Base-by-base conservation (phyloP, 1,139 yeast species). In the Taphrina populina region DNA sequence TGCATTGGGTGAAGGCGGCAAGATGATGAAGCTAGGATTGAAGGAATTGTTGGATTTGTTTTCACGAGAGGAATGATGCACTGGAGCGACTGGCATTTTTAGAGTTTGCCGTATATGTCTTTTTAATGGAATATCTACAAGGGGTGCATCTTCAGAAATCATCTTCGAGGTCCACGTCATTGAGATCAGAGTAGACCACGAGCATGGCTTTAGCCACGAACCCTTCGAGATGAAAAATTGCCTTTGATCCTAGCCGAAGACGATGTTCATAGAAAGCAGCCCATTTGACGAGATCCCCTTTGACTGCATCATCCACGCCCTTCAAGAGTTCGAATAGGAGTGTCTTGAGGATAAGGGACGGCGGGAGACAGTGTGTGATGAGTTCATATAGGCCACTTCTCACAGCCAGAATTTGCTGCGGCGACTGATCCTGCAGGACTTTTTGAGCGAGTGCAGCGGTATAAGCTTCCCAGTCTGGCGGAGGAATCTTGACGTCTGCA, bases 151-250 rank as follows among this genome's bases (percentile, higher is more conserved):
- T n/a, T 30, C 20, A 43, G 29, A 43, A 43, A 20, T 43, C 47
- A 29, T 29, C 47, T 32, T 43, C 47, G 24, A 49, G 41, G 23
- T 49, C 54, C 39, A 49, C 44, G 24, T 39, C 54, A n/a, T 49
- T 49, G 32, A 49, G 23, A 40, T 49, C 54, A 20, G 54, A 40
- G 19, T 49, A 49, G 26, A 49, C 46, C 24, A 49, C 36, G 37
- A 49, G 33, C 97, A 92, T 92, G 1, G 82, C 80, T 66, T 80
- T 84, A 0, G 97, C 96, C 15, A 86, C 80, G 68, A 88, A 92
- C 1, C 97, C 98, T 71, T 92, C 99, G 59, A 92, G 73, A 69
- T 92, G 99, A 70, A 88, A 92, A 13, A 92, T 92, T 41, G 92
- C 85, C 69, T 92, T 92, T 62, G 79, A 79, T 1, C 98, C 98